These are phyloP conservation scores for Euphorbia lathyris DNA, from an alignment of 345 rosid genomes.

Conservation along the genomic window DNA sequence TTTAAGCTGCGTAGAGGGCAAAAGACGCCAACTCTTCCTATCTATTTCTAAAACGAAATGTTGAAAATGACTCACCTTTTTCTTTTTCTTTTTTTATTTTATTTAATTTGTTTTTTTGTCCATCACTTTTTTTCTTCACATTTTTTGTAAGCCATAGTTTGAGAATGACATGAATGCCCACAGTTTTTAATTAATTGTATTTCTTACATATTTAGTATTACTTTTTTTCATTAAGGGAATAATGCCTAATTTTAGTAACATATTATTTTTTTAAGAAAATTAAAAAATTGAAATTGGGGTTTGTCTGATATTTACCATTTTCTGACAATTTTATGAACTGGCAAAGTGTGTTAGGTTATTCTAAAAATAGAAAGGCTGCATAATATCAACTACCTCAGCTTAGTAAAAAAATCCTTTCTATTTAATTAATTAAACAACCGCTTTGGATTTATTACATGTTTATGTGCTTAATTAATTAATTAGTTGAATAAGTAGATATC, in stretches of 20 bases:
- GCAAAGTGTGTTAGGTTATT: not conserved
- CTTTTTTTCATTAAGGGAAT: not conserved
- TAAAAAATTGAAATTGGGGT: too few relatives aligned
- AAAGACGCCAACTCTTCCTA: constrained; percentile 51
- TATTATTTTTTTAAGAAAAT: not conserved
- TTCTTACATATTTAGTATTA: constrained; percentile 14
- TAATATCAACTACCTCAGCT: not conserved
- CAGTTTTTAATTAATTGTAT: constrained; percentile 2
- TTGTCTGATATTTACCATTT: not conserved
- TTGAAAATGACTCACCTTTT: constrained; percentile 44
- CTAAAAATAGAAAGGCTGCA: constrained; percentile 9
- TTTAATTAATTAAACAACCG: not conserved
- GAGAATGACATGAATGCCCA: constrained; percentile 33
- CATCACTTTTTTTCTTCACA: constrained; percentile 6
- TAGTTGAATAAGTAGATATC: not conserved
- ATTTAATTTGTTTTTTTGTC: too few relatives aligned
- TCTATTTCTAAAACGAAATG: constrained; percentile 20
- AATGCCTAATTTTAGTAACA: constrained; percentile 2
- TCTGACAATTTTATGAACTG: constrained; percentile 9
- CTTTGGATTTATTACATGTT: not conserved
- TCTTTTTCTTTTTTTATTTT: constrained; percentile 6
- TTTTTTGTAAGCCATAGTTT: constrained; percentile 18
- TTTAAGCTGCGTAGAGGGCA: constrained; percentile 58
- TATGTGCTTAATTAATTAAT: not conserved
- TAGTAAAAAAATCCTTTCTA: not conserved